Percentiles rank a stretch among this genome's conserved stretches.
Conservation (phyloP, 2,329 filamentous ascomycete species). For the Diaporthe amygdali region DNA sequence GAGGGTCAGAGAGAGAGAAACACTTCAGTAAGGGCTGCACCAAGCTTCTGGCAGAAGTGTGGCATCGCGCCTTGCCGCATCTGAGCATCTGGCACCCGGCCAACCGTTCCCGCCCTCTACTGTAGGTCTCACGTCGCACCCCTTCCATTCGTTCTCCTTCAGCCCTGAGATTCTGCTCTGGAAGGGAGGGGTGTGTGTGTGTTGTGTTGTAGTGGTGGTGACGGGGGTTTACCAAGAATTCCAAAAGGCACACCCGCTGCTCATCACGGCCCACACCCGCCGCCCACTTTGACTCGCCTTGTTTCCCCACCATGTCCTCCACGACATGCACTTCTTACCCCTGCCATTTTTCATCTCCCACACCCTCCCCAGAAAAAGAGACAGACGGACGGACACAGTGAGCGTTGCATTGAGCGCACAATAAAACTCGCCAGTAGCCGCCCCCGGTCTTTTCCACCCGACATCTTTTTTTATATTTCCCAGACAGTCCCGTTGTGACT, state of each 20-base stretch:
- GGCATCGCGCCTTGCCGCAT: conserved; percentile 9
- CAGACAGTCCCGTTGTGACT: neutral
- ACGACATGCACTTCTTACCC: neutral
- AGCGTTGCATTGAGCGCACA: conserved; percentile 18
- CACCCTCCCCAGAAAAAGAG: conserved; percentile 2
- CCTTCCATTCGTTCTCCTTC: conserved; percentile 8
- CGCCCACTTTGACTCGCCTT: conserved; percentile 8
- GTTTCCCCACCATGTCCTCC: neutral
- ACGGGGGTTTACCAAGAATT: neutral
- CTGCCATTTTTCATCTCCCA: neutral
- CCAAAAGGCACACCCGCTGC: neutral
- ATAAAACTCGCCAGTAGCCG: conserved; percentile 24
- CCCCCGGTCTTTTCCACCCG: conserved; percentile 14
- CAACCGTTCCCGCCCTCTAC: conserved; percentile 4
- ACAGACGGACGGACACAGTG: neutral
- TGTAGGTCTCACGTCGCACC: conserved; percentile 1
- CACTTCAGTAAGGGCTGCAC: neutral
- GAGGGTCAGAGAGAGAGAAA: neutral
- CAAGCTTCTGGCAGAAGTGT: conserved; percentile 12
- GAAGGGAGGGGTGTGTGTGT: neutral
- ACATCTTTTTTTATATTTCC: neutral
- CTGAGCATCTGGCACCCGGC: conserved; percentile 9
- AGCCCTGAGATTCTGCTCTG: conserved; percentile 10
- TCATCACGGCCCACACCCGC: neutral
- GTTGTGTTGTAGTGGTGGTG: neutral